These are phyloP conservation scores for Volvox carteri DNA, from an alignment of 163 green algal genomes.

Conservation along the genomic window DNA sequence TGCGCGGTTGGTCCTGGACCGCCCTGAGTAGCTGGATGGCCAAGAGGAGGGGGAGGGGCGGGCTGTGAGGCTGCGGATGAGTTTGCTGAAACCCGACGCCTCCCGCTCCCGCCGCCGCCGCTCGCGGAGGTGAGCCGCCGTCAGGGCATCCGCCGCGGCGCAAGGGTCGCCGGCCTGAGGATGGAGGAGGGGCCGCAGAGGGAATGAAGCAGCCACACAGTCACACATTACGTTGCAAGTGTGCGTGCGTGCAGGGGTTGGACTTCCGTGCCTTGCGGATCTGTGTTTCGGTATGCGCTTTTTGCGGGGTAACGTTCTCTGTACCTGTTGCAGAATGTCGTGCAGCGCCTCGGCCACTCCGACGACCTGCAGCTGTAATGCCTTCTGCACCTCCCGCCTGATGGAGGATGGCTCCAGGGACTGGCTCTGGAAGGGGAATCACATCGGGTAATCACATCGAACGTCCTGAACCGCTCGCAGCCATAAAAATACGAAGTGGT, in stretches of 20 bases:
- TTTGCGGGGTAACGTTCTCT: no score
- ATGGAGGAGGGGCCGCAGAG: not conserved
- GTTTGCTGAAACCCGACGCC: constrained; percentile 37
- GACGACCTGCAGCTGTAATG: constrained; percentile 32
- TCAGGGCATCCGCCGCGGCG: not conserved
- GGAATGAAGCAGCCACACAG: not conserved
- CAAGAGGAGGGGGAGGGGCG: no score
- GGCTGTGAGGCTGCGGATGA: constrained; percentile 7
- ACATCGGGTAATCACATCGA: no score
- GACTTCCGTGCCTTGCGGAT: no score
- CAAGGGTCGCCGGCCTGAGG: constrained; percentile 47
- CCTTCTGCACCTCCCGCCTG: constrained; percentile 10
- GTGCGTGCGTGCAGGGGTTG: no score
- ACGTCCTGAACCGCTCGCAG: no score
- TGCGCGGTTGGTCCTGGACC: no score
- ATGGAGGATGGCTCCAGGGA: constrained; percentile 7
- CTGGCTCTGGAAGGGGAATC: constrained; percentile 12
- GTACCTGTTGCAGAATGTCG: constrained; percentile 31
- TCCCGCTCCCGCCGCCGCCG: not conserved
- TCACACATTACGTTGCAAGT: no score
- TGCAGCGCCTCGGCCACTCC: constrained; percentile 37
- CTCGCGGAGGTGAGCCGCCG: not conserved
- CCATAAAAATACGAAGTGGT: not conserved
- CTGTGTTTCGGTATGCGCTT: no score
- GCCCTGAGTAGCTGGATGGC: no score